phyloP scores from a whole-genome alignment of 257 asterid genomes.

The Solanum pennellii region DNA sequence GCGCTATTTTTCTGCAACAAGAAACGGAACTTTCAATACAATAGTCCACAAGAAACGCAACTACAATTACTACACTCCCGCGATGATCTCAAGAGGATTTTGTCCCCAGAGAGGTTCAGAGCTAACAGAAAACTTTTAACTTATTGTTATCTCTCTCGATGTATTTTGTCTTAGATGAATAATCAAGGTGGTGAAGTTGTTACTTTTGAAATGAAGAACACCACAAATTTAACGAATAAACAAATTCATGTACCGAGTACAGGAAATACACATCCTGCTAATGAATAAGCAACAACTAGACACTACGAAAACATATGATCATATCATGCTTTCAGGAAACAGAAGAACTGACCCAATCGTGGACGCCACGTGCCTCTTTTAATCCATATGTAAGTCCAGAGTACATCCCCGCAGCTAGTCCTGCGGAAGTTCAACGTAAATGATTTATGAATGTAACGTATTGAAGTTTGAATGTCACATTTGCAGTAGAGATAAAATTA shows the following conservation, averaged over 20 bases:
- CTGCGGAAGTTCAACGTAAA: constrained; percentile 16
- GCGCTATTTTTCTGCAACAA: constrained; percentile 67
- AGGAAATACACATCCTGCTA: background rate
- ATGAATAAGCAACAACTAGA: background rate
- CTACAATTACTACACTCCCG: no score
- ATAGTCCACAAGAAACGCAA: background rate
- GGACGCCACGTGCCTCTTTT: constrained; percentile 81
- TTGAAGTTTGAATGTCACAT: background rate
- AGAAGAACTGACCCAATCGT: constrained; percentile 57
- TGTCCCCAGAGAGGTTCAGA: background rate
- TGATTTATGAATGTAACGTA: background rate
- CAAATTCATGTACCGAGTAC: background rate
- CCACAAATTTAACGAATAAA: background rate
- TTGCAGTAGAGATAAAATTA: background rate
- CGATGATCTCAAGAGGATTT: background rate
- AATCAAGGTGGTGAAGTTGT: background rate
- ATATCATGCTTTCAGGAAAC: background rate
- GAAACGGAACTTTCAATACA: background rate
- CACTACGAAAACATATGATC: background rate
- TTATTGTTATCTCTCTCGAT: background rate
- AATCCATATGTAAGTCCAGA: constrained; percentile 82
- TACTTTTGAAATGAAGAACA: background rate
- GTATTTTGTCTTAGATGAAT: background rate
- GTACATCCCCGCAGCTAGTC: constrained; percentile 83
- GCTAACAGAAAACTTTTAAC: background rate